phyloP scores from a whole-genome alignment of 1,284 basidiomycete species.

The Ceratobasidium papillatum region DNA sequence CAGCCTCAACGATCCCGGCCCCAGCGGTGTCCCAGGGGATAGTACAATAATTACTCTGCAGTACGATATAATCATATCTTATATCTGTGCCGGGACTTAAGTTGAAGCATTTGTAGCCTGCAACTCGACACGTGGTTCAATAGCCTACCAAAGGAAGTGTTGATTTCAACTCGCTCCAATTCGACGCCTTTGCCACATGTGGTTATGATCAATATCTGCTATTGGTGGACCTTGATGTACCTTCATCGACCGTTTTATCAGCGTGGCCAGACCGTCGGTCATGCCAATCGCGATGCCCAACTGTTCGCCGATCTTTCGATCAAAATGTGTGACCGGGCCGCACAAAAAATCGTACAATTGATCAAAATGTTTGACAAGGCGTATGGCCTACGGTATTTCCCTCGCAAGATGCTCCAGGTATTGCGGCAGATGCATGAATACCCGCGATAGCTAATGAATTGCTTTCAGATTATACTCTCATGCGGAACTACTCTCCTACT shows the following conservation, averaged over 20 bases:
- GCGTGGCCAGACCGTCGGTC: neutral
- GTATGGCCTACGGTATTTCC: slow-evolving; percentile 20
- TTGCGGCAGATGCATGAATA: neutral
- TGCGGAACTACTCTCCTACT: slow-evolving; percentile 23
- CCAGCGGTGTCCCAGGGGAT: slow-evolving; percentile 2
- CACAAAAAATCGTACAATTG: slow-evolving; percentile 19
- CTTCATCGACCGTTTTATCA: slow-evolving; percentile 18
- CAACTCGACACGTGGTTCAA: slow-evolving; percentile 39
- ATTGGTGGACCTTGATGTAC: slow-evolving; percentile 25
- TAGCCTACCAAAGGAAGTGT: neutral
- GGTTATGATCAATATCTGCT: slow-evolving; percentile 20
- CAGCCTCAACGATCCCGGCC: neutral
- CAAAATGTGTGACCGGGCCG: slow-evolving; percentile 28
- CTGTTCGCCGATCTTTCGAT: slow-evolving; percentile 17
- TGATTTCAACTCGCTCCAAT: neutral
- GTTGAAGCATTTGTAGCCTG: neutral
- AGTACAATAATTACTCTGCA: slow-evolving; percentile 13
- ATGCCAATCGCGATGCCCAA: neutral
- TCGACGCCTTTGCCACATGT: slow-evolving; percentile 28
- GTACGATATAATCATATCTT: neutral
- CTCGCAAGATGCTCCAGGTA: slow-evolving; percentile 35
- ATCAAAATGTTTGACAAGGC: neutral
- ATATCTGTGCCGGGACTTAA: neutral
- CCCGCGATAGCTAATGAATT: neutral
- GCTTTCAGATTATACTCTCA: slow-evolving; percentile 4